Base-by-base conservation (phyloP, 1,284 basidiomycete species). In the Blastosporella zonata region DNA sequence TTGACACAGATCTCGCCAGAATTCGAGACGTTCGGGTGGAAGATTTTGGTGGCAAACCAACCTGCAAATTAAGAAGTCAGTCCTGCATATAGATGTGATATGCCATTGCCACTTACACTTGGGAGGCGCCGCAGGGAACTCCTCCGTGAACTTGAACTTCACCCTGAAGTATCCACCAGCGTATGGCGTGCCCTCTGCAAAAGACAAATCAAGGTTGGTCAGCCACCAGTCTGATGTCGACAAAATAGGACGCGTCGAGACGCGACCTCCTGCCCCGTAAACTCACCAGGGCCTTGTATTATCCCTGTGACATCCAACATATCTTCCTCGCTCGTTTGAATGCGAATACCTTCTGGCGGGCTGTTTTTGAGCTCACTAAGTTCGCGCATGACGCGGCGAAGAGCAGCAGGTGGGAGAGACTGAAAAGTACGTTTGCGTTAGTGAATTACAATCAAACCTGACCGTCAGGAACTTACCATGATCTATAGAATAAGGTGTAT, bases 1-100 rank as follows among this genome's bases (percentile, higher is more conserved):
- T 95, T 95, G 8, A 97, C 95, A 68, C 95, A 98, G 59, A 98
- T 98, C 68, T 97, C 95, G 25, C 94, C 94, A 0, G 78, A 65
- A 23, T 81, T 77, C 0, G 93, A 95, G 22, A 97, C 92, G 62
- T 98, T 97, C 0, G 95, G 95, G 62, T 97, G 95, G 70, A 97
- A 97, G 53, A 98, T 94, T 72, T 95, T 93, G 45, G 93, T 95
- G 1, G 82, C 72, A 66, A 96, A 89, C 71, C 87, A 87, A 62
- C 93, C 93, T 95, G 57, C 6, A 29, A 43, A 31, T 34, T 34
- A 50, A 46, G 39, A 25, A 6, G 15, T 54, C 15, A 51, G 33
- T 17, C 38, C 9, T 41, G 28, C 27, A 10, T 43, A 23, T 44
- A 13, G n/a, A 49, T 13, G 55, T 35, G 15, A 21, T 18, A 12